Base-by-base conservation (phyloP, 2,329 filamentous ascomycete species). In the Madurella fahalii region DNA sequence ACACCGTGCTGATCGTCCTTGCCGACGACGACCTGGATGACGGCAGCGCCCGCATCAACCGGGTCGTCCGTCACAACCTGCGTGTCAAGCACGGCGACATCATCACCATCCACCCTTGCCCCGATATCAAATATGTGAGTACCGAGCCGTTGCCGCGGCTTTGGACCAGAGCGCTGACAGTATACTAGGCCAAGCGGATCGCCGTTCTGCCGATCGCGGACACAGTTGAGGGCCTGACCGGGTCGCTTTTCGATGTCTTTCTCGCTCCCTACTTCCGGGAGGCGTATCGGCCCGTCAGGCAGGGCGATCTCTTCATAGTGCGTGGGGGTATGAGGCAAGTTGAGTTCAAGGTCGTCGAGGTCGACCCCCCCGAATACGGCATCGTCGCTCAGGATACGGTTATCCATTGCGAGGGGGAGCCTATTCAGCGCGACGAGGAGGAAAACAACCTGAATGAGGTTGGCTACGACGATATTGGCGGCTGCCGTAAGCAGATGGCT, bases 361-460 rank as follows among this genome's bases (percentile, higher is more conserved):
- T 99, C 47, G 94, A 99, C 67, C 92, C 94, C 45, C 94, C 94
- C 63, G 94, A 99, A 80, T 97, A 95, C 69, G 95, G 95, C 65
- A 99, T 99, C 62, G 94, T 99, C 56, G 94, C 94, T 58, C 94
- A 99, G 75, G 94, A 99, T 70, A 99, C 94, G 16, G 89, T 99
- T 65, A 97, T 99, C 65, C 94, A 99, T 79, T 97, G 94, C 76
- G 94, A 99, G 75, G 94, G 94, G 61, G 92, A 96, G 72, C 87
- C 70, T 16, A 96, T 99, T 67, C 91, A 97, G 78, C 92, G 94
- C 65, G 94, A 99, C 67, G 94, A 99, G 68, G 94, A 99, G 75
- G 94, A 99, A 80, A 95, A 95, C 72, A 99, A 97, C 77, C 81
- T 99, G 64, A 99, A 97, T 72, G 94, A 99, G 76, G 94, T 99